phyloP scores from a whole-genome alignment of 1,139 yeast genomes.

The Pichia norvegensis region DNA sequence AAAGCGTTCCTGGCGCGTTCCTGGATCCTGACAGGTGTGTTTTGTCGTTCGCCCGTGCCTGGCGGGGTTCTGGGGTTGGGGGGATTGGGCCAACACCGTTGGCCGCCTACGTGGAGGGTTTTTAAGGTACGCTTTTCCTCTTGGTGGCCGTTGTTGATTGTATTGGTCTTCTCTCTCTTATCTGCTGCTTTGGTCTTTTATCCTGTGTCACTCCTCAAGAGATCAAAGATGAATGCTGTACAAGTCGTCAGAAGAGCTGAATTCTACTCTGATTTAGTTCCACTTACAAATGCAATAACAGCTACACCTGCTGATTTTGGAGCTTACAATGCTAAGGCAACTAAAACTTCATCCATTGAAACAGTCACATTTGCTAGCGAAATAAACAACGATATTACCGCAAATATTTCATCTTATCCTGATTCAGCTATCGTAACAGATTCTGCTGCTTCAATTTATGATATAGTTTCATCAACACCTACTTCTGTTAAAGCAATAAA shows the following conservation, averaged over 20 bases:
- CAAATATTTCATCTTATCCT: neutral
- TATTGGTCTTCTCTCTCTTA: neutral
- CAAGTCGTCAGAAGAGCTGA: neutral
- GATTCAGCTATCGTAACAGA: neutral
- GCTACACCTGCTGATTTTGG: conserved; percentile 2
- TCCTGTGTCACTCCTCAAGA: too few species aligned
- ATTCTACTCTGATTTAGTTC: conserved; percentile 10
- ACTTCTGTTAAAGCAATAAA: neutral
- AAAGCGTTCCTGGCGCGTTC: too few species aligned
- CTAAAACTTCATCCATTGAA: neutral
- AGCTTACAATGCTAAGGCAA: neutral
- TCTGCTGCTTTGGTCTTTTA: too few species aligned
- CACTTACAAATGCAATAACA: conserved; percentile 3
- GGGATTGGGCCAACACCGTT: too few species aligned
- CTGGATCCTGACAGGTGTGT: too few species aligned
- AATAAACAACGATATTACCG: neutral
- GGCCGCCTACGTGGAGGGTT: too few species aligned
- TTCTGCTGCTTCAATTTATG: neutral
- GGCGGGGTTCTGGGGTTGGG: too few species aligned
- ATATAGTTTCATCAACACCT: neutral
- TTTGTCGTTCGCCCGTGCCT: too few species aligned
- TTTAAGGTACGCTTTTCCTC: too few species aligned
- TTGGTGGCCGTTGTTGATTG: too few species aligned
- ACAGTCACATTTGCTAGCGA: neutral
- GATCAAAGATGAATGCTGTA: neutral